Conservation (phyloP, 1,139 yeast genomes). For the Entelexis paramagnoliae region DNA sequence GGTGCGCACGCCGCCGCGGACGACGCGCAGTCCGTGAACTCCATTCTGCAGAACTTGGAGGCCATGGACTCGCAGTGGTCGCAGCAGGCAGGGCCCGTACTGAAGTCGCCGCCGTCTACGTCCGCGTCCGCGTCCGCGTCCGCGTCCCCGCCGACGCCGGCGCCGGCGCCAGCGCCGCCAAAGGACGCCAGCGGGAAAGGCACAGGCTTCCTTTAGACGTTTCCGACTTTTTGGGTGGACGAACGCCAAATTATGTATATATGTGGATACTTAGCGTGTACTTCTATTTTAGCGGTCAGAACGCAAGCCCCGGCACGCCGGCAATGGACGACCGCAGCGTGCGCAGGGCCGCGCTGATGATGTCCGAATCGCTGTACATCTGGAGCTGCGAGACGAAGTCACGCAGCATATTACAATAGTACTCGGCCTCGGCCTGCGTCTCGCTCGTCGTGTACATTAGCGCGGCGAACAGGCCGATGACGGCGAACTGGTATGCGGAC, state of each 20-base stretch:
- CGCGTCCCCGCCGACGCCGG: neutral
- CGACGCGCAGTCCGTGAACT: conserved; percentile 7
- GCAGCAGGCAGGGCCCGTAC: neutral
- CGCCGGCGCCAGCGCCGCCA: neutral
- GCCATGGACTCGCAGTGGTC: conserved; percentile 21
- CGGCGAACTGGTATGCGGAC: conserved; percentile 62
- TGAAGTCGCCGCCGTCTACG: conserved; percentile 1
- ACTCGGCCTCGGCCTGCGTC: conserved; percentile 45
- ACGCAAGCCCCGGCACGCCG: conserved; percentile 22
- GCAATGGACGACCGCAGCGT: conserved; percentile 24
- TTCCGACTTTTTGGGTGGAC: neutral
- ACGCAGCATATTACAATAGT: conserved; percentile 56
- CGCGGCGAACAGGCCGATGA: conserved; percentile 81
- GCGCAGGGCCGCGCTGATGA: conserved; percentile 22
- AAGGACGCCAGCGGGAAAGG: neutral
- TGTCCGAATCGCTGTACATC: conserved; percentile 22
- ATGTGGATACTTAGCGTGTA: neutral
- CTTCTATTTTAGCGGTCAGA: conserved; percentile 8
- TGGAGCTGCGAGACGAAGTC: conserved; percentile 64
- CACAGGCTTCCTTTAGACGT: neutral
- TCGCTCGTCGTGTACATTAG: conserved; percentile 40
- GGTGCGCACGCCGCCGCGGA: neutral
- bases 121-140: too few species aligned
- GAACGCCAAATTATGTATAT: neutral
- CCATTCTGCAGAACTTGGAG: conserved; percentile 18